Evolutionary conservation across 116 monocot species (phyloP), one percentile per base, ranked within the genome.

Genomic region (Papilionanthe hybrid): DNA sequence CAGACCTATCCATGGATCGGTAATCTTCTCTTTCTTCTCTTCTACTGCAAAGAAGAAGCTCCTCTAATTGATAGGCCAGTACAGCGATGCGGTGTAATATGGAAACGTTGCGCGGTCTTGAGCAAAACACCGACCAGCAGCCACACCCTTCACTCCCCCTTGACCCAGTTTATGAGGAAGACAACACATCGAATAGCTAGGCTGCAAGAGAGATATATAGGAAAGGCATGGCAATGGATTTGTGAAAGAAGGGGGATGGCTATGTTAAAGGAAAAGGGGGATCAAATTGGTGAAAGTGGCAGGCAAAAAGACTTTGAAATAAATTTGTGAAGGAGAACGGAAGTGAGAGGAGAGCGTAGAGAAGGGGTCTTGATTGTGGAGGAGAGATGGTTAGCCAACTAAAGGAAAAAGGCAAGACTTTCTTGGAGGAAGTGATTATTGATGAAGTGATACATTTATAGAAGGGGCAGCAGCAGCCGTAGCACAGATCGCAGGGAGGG

Each of bases 41-140:
- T 44, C 66, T 48, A 2, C 29, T n/a, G 20, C 28, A 32, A 69
- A 32, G 32, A 69, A 30, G 69, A 69, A 27, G 55, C 37, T 5
- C 22, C 12, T 23, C 12, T 0, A 57, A 72, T 18, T 19, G 86
- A 86, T 86, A 79, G 79, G 76, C 30, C 32, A 72, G 82, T 56
- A 86, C 82, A 71, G 75, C 86, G 86, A 86, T 86, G 86, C 86
- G 82, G 82, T 86, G 86, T 82, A 57, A 85, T 86, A 86, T 86
- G 82, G 86, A 72, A 72, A 30, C 20, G 86, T 77, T 86, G 86
- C 82, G 86, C 86, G 86, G 86, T 86, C 86, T 86, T 86, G 86
- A 86, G 86, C 86, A 86, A 86, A 86, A 86, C 79, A 75, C 83
- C 49, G 75, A 25, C 49, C 13, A 27, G 1, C 32, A n/a, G 7